A percentile compares a stretch with the other conserved stretches of the same genome.
Evolutionary conservation across 1,284 basidiomycete genomes (phyloP).

Genomic region (Clitocybe nebularis): DNA sequence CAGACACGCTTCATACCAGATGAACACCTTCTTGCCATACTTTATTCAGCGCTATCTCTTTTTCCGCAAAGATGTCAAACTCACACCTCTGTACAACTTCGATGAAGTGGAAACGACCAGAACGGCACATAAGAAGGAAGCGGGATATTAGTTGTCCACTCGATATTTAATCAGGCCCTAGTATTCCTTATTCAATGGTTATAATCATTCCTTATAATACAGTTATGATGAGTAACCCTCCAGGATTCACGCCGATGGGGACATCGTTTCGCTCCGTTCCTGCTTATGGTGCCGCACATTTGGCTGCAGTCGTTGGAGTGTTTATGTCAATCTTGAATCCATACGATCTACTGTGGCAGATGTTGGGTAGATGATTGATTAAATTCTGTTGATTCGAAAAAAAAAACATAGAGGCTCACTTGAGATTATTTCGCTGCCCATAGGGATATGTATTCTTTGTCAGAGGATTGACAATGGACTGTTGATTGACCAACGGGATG

Average conservation of each 20-base stretch:
- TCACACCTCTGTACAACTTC: slow-evolving; percentile 49
- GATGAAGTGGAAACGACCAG: slow-evolving; percentile 42
- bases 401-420: too few relatives aligned
- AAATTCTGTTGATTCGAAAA: too few relatives aligned
- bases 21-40: slow-evolving; percentile 52
- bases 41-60: slow-evolving; percentile 58
- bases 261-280: too few relatives aligned
- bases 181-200: not conserved
- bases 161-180: not conserved
- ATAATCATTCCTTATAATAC: not conserved
- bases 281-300: too few relatives aligned
- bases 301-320: too few relatives aligned
- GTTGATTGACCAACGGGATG: too few relatives aligned
- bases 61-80: slow-evolving; percentile 34
- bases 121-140: slow-evolving; percentile 33
- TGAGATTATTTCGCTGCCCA: not conserved
- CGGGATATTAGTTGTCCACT: slow-evolving; percentile 25
- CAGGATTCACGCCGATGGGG: too few relatives aligned
- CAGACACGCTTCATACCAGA: slow-evolving; percentile 53
- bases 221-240: not conserved
- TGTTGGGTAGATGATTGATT: too few relatives aligned
- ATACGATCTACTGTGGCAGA: too few relatives aligned
- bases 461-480: slow-evolving; percentile 81
- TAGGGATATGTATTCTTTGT: slow-evolving; percentile 45
- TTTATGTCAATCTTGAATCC: too few relatives aligned